Evolutionary conservation across 345 rosid genomes (phyloP), one percentile per base, ranked within the genome.

Genomic region (Orychophragmus violaceus): DNA sequence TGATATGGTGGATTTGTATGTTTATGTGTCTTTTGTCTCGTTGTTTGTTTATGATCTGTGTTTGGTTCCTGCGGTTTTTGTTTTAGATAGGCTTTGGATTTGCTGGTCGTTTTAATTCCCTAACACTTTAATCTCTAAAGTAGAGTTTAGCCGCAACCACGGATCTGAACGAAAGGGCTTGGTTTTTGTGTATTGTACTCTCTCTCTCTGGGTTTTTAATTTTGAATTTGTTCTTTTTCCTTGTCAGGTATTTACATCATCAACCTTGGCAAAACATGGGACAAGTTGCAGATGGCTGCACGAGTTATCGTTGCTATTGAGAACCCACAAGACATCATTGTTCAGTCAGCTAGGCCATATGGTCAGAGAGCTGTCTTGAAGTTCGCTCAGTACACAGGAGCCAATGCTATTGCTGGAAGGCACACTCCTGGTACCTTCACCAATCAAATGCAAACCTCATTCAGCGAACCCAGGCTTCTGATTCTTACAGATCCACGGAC

Each of bases 351-450:
- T 12, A 84, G 98, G 76, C 98, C 98, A 0, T 92, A 92, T 72
- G 98, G 98, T 59, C 98, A 93, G 83, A 84, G 97, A 53, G 98
- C 98, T 62, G 97, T 93, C 0, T 37, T 93, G 49, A 93, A 90
- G 80, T 93, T 93, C 63, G 96, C 98, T 0, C 96, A 93, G 21
- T 81, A 87, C 85, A 90, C 97, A n/a, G 93, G 95, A 57, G 87
- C 86, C n/a, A 86, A 93, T 59, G 98, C 98, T 1, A 89, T 92
- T 79, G 98, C 98, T 58, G 98, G 98, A 35, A 87, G 98, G 79
- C 98, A 93, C 75, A 93, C 98, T 41, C 98, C 98, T 11, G 98
- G 97, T 83, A 93, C 98, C 17, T 93, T 93, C 64, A 93, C 98
- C 48, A 93, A 90, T 73, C 97, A 93, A 70, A 77, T 90, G 51